Percentiles rank a stretch among this genome's conserved stretches.
These are phyloP conservation scores for Gastrodia elata DNA, from an alignment of 106 monocot species.

Conservation along the genomic window DNA sequence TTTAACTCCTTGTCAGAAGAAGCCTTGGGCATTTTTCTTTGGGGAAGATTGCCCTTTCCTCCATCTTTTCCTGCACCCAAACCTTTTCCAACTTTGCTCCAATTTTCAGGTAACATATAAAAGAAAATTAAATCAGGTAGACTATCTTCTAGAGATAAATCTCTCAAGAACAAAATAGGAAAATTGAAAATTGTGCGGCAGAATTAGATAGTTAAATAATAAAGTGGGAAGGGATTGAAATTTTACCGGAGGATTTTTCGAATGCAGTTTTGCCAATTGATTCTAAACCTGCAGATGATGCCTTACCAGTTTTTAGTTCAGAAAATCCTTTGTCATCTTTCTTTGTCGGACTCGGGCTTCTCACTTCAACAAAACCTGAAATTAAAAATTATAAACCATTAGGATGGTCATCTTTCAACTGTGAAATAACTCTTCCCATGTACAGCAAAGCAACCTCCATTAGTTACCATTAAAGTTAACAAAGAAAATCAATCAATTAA, in stretches of 20 bases:
- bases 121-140: background rate
- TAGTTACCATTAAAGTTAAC: background rate
- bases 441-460: background rate
- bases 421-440: background rate
- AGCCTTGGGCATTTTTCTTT: slow-evolving; percentile 14
- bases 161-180: background rate
- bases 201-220: background rate
- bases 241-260: slow-evolving; percentile 15
- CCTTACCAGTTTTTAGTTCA: slow-evolving; percentile 25
- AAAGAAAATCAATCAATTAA: background rate
- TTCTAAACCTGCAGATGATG: slow-evolving; percentile 15
- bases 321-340: slow-evolving; percentile 21
- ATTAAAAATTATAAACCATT: background rate
- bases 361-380: slow-evolving; percentile 35
- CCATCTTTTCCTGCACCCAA: slow-evolving; percentile 33
- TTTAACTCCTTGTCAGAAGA: slow-evolving; percentile 38
- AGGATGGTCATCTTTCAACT: background rate
- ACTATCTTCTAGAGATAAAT: background rate
- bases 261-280: slow-evolving; percentile 24
- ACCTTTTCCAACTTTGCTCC: slow-evolving; percentile 30
- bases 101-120: slow-evolving; percentile 14
- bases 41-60: slow-evolving; percentile 30
- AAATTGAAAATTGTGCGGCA: background rate
- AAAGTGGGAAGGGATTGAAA: background rate
- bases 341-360: slow-evolving; percentile 10